Percentiles rank a stretch among this genome's conserved stretches.
phyloP scores from a whole-genome alignment of 345 rosid genomes.

The Aquilaria yunnanensis region DNA sequence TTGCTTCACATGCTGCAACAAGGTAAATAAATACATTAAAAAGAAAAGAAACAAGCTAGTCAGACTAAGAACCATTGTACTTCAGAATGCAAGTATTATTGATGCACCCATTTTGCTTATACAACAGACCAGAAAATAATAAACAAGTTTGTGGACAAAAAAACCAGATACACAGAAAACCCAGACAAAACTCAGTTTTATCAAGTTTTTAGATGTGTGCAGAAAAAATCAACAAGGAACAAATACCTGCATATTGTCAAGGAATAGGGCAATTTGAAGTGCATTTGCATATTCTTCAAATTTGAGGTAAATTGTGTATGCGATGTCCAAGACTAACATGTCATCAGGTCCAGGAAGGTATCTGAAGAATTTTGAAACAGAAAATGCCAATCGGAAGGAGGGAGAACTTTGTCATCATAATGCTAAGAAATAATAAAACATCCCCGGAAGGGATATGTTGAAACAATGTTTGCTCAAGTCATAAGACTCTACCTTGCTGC shows the following conservation, averaged over 20 bases:
- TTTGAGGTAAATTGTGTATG: slow-evolving; percentile 68
- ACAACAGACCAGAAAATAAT: too few species aligned
- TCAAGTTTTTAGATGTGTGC: too few species aligned
- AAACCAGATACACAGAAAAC: too few species aligned
- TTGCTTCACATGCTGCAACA: slow-evolving; percentile 69
- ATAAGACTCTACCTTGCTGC: slow-evolving; percentile 42
- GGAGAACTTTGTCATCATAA: background rate
- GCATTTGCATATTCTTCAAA: slow-evolving; percentile 72
- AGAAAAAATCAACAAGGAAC: background rate
- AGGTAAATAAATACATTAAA: background rate
- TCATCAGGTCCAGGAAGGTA: slow-evolving; percentile 96
- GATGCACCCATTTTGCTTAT: too few species aligned
- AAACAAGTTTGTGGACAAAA: too few species aligned
- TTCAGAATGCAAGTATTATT: too few species aligned
- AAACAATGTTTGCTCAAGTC: background rate
- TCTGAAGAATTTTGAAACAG: slow-evolving; percentile 34
- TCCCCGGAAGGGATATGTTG: background rate
- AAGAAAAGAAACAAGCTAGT: too few species aligned
- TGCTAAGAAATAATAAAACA: too few species aligned
- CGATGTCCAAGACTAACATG: slow-evolving; percentile 62
- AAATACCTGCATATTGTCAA: slow-evolving; percentile 75
- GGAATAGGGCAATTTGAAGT: slow-evolving; percentile 76
- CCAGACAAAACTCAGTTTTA: too few species aligned
- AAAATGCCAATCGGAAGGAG: slow-evolving; percentile 11
- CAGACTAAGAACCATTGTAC: too few species aligned